These are phyloP conservation scores for Hyaloscypha finlandica DNA, from an alignment of 495 filamentous ascomycete genomes.

Conservation along the genomic window DNA sequence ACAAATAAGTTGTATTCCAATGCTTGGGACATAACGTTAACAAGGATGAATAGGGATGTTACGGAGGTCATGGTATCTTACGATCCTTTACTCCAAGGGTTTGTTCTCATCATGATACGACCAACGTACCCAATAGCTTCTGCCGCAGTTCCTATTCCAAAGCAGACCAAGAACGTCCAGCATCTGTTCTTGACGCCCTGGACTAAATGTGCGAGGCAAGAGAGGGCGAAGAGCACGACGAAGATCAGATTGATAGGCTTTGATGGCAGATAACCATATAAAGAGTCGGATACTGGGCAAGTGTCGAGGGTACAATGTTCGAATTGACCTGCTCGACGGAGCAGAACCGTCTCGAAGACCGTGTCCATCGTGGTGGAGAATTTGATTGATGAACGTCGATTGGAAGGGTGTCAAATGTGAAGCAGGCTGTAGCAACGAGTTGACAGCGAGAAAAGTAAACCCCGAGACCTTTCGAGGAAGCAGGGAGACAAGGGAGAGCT, in stretches of 20 bases:
- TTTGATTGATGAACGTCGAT: background rate
- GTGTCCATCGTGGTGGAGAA: background rate
- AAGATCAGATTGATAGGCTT: conserved; percentile 41
- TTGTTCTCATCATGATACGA: conserved; percentile 30
- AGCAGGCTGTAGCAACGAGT: background rate
- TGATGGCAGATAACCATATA: conserved; percentile 40
- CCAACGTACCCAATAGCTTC: conserved; percentile 47
- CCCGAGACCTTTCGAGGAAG: background rate
- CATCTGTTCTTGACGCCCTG: conserved; percentile 2
- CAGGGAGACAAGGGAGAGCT: background rate
- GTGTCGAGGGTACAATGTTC: conserved; percentile 6
- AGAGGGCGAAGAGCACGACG: conserved; percentile 29
- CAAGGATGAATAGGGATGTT: conserved; percentile 16
- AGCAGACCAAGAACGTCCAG: conserved; percentile 37
- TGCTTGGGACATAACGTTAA: conserved; percentile 41
- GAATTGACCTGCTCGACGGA: background rate
- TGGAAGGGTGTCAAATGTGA: background rate
- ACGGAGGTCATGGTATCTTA: background rate
- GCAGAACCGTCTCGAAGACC: background rate
- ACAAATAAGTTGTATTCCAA: conserved; percentile 56
- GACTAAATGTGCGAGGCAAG: conserved; percentile 18
- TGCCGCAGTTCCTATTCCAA: conserved; percentile 38
- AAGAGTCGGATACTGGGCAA: conserved; percentile 37
- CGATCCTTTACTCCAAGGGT: conserved; percentile 9
- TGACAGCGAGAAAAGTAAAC: background rate